Percentiles rank a stretch among this genome's conserved stretches.
Evolutionary conservation across 2,329 filamentous ascomycete genomes (phyloP).

Genomic region (Colletotrichum sp.): DNA sequence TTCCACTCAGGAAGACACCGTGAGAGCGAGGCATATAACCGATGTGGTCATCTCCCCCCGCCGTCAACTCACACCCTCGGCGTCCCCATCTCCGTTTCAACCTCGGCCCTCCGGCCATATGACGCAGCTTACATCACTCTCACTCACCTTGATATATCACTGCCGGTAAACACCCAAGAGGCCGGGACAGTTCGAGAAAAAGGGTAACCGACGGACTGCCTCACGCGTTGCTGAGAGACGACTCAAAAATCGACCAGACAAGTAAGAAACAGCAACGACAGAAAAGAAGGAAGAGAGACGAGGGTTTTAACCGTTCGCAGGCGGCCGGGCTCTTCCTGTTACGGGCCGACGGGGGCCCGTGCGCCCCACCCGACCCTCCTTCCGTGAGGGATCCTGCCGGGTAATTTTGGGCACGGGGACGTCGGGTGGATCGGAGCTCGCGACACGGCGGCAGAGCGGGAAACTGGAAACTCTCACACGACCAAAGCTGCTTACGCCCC

Average conservation of each 20-base stretch:
- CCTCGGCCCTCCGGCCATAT: not conserved
- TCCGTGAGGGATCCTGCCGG: constrained; percentile 23
- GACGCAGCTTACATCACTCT: not conserved
- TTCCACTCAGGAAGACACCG: rapidly evolving
- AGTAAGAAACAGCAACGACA: not conserved
- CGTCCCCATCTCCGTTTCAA: not conserved
- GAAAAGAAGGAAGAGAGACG: not conserved
- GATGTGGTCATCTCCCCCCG: not conserved
- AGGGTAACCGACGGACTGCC: too few relatives aligned
- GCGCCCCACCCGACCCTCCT: constrained; percentile 14
- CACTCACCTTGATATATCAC: not conserved
- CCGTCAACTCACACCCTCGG: not conserved
- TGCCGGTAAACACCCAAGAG: not conserved
- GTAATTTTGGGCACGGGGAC: constrained; percentile 22
- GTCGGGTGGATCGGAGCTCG: not conserved
- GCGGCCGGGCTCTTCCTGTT: constrained; percentile 8
- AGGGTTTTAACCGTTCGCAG: constrained; percentile 16
- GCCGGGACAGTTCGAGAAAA: not conserved
- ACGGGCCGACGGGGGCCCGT: constrained; percentile 19
- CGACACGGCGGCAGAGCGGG: not conserved
- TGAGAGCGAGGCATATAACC: not conserved
- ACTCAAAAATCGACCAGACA: not conserved
- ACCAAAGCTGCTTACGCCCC: not conserved
- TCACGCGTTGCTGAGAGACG: not conserved
- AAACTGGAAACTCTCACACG: not conserved